Evolutionary conservation across 1,284 basidiomycete genomes (phyloP).

Genomic region (Meira miltonrushii): DNA sequence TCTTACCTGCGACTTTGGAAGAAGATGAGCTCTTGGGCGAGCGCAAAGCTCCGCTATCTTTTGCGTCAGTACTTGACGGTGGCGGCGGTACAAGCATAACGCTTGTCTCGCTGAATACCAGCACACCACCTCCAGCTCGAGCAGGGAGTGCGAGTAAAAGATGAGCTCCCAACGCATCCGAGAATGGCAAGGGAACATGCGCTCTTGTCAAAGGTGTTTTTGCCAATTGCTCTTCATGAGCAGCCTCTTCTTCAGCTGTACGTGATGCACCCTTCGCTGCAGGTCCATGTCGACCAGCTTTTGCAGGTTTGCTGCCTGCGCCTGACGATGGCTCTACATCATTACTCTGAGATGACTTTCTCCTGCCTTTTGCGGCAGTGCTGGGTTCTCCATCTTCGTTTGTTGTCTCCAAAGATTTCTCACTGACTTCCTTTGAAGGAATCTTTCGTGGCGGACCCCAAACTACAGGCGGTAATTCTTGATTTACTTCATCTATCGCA

Average conservation of each 20-base stretch:
- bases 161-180: slow-evolving; percentile 42
- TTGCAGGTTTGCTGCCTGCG: not conserved
- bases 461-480: slow-evolving; percentile 32
- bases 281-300: slow-evolving; percentile 11
- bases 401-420: slow-evolving; percentile 12
- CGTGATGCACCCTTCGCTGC: slow-evolving; percentile 27
- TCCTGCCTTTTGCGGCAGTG: not conserved
- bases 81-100: slow-evolving; percentile 41
- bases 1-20: slow-evolving; percentile 19
- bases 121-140: slow-evolving; percentile 37
- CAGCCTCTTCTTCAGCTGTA: slow-evolving; percentile 17
- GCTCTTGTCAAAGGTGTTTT: slow-evolving; percentile 25
- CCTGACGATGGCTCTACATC: not conserved
- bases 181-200: slow-evolving; percentile 43
- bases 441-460: slow-evolving; percentile 27
- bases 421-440: slow-evolving; percentile 4
- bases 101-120: slow-evolving; percentile 41
- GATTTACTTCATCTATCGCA: slow-evolving; percentile 20
- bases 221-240: slow-evolving; percentile 31
- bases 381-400: not conserved
- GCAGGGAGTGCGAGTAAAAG: slow-evolving; percentile 33
- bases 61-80: not conserved
- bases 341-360: not conserved
- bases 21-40: slow-evolving; percentile 10
- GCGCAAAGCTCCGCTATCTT: not conserved